Evolutionary conservation across 1,284 basidiomycete genomes (phyloP), one percentile per base, ranked within the genome.

Genomic region (Leccinum ponderosum): DNA sequence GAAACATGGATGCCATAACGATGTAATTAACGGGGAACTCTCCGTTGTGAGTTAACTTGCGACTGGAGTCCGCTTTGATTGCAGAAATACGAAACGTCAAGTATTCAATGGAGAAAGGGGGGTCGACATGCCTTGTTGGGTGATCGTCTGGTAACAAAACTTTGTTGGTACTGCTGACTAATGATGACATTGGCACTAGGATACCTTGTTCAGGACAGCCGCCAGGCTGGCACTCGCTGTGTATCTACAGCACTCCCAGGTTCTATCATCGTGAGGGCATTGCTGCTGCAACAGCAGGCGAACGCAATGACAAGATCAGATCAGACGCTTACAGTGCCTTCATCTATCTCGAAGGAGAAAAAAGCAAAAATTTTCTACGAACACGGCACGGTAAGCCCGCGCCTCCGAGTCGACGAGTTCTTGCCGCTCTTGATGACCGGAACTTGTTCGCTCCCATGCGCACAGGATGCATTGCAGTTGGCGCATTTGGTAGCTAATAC

Each of bases 401-500:
- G 59, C 62, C 51, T 55, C 56, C 44, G 62, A 62, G 35, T 39
- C 37, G 14, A 22, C 14, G 17, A 57, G 62, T 6, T 17, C 51
- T 53, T 31, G 22, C 15, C 31, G 54, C 64, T 64, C 59, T 56
- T 71, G 65, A 65, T 71, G 60, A 70, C 62, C 65, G 63, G 62
- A 55, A 12, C 56, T 64, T 63, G 65, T 56, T 63, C 60, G 58
- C 65, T 65, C 55, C 61, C 60, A 62, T 63, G 55, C 25, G 55
- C 56, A 58, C 65, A 81, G 81, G 81, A 82, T 65, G 74, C 75
- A 15, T 62, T 83, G 62, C 68, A 67, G 33, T 68, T 83, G 6
- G 81, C 81, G n/a, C 61, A 72, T 58, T 75, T 75, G 50, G 78
- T 83, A 66, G 76, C 71, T 25, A 66, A 69, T 47, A 66, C 62